These are phyloP conservation scores for Tanacetum coccineum DNA, from an alignment of 129 eudicot genomes.

Conservation along the genomic window DNA sequence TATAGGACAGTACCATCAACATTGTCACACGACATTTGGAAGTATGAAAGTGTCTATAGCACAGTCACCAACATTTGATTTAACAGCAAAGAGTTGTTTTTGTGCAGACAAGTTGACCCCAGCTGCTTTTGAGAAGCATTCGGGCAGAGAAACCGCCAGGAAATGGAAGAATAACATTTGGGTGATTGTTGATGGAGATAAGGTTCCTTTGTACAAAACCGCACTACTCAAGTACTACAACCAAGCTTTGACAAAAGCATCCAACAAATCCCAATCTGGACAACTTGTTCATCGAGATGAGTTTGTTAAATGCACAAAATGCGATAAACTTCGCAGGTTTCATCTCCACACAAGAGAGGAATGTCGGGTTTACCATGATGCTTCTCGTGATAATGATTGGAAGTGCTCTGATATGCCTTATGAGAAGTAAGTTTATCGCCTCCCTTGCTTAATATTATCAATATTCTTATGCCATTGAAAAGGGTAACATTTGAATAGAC, in stretches of 20 bases:
- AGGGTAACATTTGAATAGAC: background rate
- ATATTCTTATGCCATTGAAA: background rate
- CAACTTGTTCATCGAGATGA: slow-evolving; percentile 53
- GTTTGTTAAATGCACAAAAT: slow-evolving; percentile 42
- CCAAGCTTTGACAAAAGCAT: slow-evolving; percentile 43
- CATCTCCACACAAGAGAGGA: slow-evolving; percentile 44
- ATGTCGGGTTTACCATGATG: slow-evolving; percentile 52
- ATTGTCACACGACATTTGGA: no score
- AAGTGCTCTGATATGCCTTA: slow-evolving; percentile 53
- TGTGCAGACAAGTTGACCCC: slow-evolving; percentile 59
- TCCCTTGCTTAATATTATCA: background rate
- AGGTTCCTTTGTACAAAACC: slow-evolving; percentile 60
- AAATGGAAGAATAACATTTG: slow-evolving; percentile 75
- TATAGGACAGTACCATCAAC: no score
- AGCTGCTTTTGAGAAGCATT: slow-evolving; percentile 77
- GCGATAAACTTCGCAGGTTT: slow-evolving; percentile 46
- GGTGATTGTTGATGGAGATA: slow-evolving; percentile 70
- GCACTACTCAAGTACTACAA: slow-evolving; percentile 63
- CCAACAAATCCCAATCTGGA: slow-evolving; percentile 41
- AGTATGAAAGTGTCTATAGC: no score
- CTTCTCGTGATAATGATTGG: slow-evolving; percentile 37
- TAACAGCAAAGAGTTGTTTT: background rate
- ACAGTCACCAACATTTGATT: background rate
- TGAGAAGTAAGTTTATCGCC: slow-evolving; percentile 41
- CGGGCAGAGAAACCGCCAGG: slow-evolving; percentile 72